These are phyloP conservation scores for Raphanus hybrid DNA, from an alignment of 441 rosid species.

Conservation along the genomic window DNA sequence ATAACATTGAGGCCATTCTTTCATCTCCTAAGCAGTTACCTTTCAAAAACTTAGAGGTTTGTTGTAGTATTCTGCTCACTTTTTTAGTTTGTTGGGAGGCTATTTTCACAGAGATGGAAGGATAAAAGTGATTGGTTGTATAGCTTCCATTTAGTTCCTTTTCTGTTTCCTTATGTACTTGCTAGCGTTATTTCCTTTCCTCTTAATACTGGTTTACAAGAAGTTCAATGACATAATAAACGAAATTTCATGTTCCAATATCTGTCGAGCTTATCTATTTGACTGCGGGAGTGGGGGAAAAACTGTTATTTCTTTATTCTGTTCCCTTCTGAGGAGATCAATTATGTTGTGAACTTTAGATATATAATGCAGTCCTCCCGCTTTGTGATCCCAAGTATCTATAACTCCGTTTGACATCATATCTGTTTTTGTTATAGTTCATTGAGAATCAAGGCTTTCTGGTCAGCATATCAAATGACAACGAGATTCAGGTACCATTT, in stretches of 20 bases:
- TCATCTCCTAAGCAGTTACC: slow-evolving; percentile 61
- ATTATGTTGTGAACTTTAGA: slow-evolving; percentile 12
- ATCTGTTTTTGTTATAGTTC: slow-evolving; percentile 48
- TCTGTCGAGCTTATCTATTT: slow-evolving; percentile 6
- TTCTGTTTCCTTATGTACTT: slow-evolving; percentile 18
- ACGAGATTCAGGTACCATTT: slow-evolving; percentile 64
- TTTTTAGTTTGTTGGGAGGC: slow-evolving; percentile 27
- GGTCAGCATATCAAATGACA: slow-evolving; percentile 58
- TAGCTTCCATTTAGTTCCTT: slow-evolving; percentile 9
- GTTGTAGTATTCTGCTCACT: slow-evolving; percentile 37
- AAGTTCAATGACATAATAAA: slow-evolving; percentile 18
- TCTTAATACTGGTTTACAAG: slow-evolving; percentile 24
- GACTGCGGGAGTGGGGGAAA: slow-evolving; percentile 13
- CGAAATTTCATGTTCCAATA: slow-evolving; percentile 14
- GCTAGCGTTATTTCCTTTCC: slow-evolving; percentile 17
- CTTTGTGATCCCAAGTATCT: slow-evolving; percentile 14
- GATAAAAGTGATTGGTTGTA: no score
- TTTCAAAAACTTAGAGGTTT: slow-evolving; percentile 68
- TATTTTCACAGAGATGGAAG: neutral
- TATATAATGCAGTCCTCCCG: slow-evolving; percentile 4
- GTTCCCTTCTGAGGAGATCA: slow-evolving; percentile 10
- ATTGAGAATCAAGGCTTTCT: slow-evolving; percentile 71
- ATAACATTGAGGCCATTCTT: slow-evolving; percentile 67
- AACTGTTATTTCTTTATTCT: neutral
- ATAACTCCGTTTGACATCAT: slow-evolving; percentile 20